phyloP scores from a whole-genome alignment of 345 rosid genomes.

The Chamaenerion angustifolium region DNA sequence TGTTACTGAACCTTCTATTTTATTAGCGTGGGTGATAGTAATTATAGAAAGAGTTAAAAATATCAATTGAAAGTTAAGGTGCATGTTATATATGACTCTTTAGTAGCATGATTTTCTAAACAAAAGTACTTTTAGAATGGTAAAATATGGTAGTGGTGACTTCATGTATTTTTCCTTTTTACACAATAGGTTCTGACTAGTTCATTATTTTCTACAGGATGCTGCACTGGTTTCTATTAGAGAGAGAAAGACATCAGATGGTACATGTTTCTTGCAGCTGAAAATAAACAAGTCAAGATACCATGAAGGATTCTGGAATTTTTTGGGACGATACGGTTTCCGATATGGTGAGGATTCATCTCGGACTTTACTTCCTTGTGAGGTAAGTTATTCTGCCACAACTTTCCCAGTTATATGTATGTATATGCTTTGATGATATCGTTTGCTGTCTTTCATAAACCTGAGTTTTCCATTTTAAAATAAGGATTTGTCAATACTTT shows the following conservation, averaged over 20 bases:
- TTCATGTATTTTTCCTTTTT: neutral
- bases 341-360: conserved; percentile 42
- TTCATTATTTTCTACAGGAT: conserved; percentile 26
- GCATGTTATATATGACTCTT: neutral
- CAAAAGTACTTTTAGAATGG: neutral
- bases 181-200: conserved; percentile 1
- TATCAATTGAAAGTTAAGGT: too few relatives aligned
- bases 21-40: too few relatives aligned
- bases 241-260: conserved; percentile 43
- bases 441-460: too few relatives aligned
- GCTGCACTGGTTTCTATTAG: conserved; percentile 47
- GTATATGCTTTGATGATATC: neutral
- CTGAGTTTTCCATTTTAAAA: too few relatives aligned
- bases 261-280: conserved; percentile 50
- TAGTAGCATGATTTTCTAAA: neutral
- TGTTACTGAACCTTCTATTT: too few relatives aligned
- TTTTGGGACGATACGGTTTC: conserved; percentile 81
- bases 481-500: too few relatives aligned
- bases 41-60: too few relatives aligned
- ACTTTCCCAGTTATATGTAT: neutral
- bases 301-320: conserved; percentile 47
- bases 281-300: conserved; percentile 38
- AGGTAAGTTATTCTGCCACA: conserved; percentile 34
- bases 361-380: conserved; percentile 70
- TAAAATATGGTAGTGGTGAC: too few relatives aligned